Evolutionary conservation across 441 rosid genomes (phyloP).

Genomic region (Pelargonium myrrhifolium): DNA sequence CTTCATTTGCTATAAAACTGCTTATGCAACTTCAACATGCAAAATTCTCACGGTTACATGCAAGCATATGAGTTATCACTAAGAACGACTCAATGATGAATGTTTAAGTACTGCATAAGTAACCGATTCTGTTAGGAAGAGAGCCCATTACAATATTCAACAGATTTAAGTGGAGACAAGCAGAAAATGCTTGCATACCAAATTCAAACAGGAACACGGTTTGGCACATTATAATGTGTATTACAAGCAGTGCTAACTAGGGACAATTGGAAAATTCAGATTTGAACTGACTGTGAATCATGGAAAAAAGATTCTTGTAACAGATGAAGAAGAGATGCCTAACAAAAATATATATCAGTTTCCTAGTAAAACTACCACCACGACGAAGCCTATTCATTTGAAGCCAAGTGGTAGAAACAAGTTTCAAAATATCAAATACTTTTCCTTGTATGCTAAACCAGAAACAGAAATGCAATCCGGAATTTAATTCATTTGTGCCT

Average conservation of each 20-base stretch:
- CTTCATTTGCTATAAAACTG: not conserved
- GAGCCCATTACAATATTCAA: not conserved
- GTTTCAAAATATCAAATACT: no score
- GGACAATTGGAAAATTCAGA: not conserved
- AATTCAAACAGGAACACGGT: not conserved
- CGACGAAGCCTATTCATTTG: no score
- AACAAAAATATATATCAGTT: no score
- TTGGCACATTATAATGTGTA: not conserved
- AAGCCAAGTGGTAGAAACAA: no score
- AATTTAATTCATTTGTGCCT: no score
- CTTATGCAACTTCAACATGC: not conserved
- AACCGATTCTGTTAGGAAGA: not conserved
- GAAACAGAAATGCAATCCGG: no score
- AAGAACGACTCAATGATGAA: not conserved
- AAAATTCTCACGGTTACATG: not conserved
- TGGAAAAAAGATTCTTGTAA: no score
- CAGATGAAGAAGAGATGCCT: no score
- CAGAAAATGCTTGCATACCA: not conserved
- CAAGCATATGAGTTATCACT: not conserved
- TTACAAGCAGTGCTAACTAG: not conserved
- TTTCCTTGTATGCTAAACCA: no score
- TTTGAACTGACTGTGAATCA: not conserved
- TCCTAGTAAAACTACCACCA: no score
- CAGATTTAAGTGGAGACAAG: not conserved
- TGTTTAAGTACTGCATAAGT: not conserved